phyloP scores from a whole-genome alignment of 345 rosid genomes.

The Salix brachista region DNA sequence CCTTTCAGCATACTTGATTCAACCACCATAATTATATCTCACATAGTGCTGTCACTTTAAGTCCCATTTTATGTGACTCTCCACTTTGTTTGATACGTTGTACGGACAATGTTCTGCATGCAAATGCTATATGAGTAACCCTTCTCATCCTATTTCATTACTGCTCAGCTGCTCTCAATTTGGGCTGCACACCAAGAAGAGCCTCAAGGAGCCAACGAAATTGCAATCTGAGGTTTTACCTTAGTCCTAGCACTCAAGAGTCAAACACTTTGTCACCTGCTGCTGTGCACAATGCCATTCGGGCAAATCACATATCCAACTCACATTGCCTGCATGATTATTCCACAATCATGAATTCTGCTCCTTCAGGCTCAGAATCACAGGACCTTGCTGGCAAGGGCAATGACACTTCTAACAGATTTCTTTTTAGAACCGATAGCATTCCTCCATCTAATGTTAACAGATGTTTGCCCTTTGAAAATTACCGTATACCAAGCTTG shows the following conservation, averaged over 20 bases:
- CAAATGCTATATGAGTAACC: conserved; percentile 1
- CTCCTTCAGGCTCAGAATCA: conserved; percentile 9
- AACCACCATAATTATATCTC: background rate
- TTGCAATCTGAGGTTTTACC: conserved; percentile 44
- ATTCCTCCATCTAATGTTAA: conserved; percentile 5
- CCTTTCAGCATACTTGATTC: background rate
- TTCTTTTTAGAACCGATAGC: conserved; percentile 19
- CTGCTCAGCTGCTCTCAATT: conserved; percentile 60
- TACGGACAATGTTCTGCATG: background rate
- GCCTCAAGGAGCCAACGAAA: conserved; percentile 59
- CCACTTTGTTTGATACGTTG: background rate
- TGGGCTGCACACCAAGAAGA: conserved; percentile 61
- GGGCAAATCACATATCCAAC: conserved; percentile 15
- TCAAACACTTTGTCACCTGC: conserved; percentile 2
- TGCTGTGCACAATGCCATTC: conserved; percentile 8
- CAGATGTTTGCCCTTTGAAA: conserved; percentile 12
- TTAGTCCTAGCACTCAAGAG: conserved; percentile 30
- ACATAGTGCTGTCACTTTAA: background rate
- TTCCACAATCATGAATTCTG: conserved; percentile 9
- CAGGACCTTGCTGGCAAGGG: conserved; percentile 9
- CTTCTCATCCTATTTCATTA: conserved; percentile 2
- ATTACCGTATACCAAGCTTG: conserved; percentile 16
- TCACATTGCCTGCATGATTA: conserved; percentile 17
- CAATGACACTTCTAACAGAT: conserved; percentile 7
- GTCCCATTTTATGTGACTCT: background rate